A percentile compares a stretch with the other conserved stretches of the same genome.
phyloP scores from a whole-genome alignment of 441 rosid genomes.

The Croton setiger region DNA sequence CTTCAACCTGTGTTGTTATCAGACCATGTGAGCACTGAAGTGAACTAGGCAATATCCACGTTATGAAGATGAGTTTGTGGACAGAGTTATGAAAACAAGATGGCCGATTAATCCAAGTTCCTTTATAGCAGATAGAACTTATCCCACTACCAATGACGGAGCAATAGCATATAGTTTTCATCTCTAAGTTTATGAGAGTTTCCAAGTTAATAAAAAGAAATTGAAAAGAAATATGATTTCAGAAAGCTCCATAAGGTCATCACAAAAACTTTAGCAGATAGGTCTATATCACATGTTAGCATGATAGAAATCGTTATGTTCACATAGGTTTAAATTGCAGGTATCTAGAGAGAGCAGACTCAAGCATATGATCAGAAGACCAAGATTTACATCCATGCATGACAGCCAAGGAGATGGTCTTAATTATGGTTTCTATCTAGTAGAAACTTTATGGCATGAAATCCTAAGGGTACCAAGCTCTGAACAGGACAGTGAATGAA shows the following conservation, averaged over 20 bases:
- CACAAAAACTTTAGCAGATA: background rate
- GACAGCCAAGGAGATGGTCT: background rate
- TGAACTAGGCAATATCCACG: background rate
- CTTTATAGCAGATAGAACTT: background rate
- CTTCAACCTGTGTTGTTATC: conserved; percentile 58
- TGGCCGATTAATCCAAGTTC: background rate
- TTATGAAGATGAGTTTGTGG: background rate
- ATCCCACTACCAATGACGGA: background rate
- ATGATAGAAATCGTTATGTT: background rate
- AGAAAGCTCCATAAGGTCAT: background rate
- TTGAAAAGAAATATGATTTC: background rate
- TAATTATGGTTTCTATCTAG: background rate
- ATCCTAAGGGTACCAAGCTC: background rate
- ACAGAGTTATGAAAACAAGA: background rate
- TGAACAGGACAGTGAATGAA: background rate
- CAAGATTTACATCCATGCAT: background rate
- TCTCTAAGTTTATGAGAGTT: background rate
- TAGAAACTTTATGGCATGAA: background rate
- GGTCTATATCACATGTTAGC: background rate
- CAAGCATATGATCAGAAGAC: background rate
- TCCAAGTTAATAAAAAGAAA: background rate
- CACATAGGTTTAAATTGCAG: background rate
- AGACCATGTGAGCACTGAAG: conserved; percentile 1
- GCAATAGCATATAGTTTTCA: background rate
- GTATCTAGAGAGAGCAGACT: background rate